These are phyloP conservation scores for Postia placenta DNA, from an alignment of 768 basidiomycete species.

Conservation along the genomic window DNA sequence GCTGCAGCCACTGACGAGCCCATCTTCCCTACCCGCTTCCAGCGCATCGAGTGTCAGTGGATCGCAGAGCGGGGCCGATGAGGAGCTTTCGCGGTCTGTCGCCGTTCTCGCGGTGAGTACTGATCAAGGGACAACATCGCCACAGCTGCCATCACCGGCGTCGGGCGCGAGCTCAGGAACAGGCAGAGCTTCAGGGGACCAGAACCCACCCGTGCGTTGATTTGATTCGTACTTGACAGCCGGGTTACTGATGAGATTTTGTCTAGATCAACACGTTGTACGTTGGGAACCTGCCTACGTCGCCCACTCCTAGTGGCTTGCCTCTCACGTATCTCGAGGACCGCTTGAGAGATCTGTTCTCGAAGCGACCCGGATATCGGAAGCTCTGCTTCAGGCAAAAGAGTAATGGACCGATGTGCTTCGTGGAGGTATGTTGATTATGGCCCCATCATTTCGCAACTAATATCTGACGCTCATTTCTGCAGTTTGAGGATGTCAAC, in stretches of 20 bases:
- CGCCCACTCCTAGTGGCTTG: conserved; percentile 62
- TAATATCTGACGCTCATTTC: not conserved
- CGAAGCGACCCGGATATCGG: conserved; percentile 74
- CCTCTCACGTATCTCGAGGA: conserved; percentile 84
- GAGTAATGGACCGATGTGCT: conserved; percentile 98
- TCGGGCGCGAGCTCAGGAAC: conserved; percentile 51
- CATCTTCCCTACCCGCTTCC: conserved; percentile 30
- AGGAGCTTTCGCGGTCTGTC: conserved; percentile 27
- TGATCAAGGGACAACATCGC: conserved; percentile 52
- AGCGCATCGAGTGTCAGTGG: conserved; percentile 40
- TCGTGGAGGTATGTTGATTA: conserved; percentile 75
- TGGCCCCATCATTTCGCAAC: no score
- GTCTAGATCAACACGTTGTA: conserved; percentile 92
- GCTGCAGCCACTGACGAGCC: conserved; percentile 2
- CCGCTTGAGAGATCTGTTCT: conserved; percentile 76
- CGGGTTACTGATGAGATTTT: not conserved
- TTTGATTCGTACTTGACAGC: not conserved
- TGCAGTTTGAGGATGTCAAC: conserved; percentile 84
- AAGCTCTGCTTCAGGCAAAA: conserved; percentile 95
- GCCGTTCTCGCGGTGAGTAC: conserved; percentile 48
- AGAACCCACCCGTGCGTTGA: conserved; percentile 81
- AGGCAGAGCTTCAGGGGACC: conserved; percentile 52
- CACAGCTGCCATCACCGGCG: conserved; percentile 72
- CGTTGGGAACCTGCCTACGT: conserved; percentile 93
- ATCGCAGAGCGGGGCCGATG: conserved; percentile 27